Base-by-base conservation (phyloP, 1,284 basidiomycete genomes). In the Gastroboletus turbinatus region DNA sequence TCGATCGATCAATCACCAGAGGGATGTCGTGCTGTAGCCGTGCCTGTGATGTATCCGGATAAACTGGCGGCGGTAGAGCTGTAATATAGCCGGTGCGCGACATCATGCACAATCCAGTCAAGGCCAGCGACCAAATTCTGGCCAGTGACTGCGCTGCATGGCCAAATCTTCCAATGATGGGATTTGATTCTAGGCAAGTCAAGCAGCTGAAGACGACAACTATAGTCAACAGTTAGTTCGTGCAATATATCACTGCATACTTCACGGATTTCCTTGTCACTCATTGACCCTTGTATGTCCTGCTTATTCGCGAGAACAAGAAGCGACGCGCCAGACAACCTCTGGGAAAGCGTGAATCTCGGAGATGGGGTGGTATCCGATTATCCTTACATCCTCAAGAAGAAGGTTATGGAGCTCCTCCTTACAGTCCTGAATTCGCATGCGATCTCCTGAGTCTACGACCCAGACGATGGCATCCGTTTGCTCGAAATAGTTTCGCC, bases 251-350 rank as follows among this genome's bases (percentile, higher is more conserved):
- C 42, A 44, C 13, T 27, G 75, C 88, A 70, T 71, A 92, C 94
- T 65, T 90, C 80, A 58, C 87, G 80, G 62, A 99, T 96, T 75
- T 98, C 92, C 44, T 79, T 73, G 50, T 87, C 83, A 16, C 83
- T 82, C 83, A 98, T 84, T 0, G 96, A 90, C 29, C 95, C 94
- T 39, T 83, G 82, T 35, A 99, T 83, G 74, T 99, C 97, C 74
- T 98, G 96, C 75, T 99, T 99, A 76, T 99, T 99, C n/a, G 97
- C 97, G 71, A 99, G 94, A 48, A 99, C 87, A 42, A 99, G 82
- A 49, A 99, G 81, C 17, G 95, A 96, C 43, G 96, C 96, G 19
- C 96, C 96, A 50, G 94, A 87, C 40, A 99, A 77, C 65, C 96
- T 82, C 93, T 98, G 21, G 67, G 62, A 42, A 29, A 54, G 29